phyloP scores from a whole-genome alignment of 257 asterid genomes.

The Lantana camara region DNA sequence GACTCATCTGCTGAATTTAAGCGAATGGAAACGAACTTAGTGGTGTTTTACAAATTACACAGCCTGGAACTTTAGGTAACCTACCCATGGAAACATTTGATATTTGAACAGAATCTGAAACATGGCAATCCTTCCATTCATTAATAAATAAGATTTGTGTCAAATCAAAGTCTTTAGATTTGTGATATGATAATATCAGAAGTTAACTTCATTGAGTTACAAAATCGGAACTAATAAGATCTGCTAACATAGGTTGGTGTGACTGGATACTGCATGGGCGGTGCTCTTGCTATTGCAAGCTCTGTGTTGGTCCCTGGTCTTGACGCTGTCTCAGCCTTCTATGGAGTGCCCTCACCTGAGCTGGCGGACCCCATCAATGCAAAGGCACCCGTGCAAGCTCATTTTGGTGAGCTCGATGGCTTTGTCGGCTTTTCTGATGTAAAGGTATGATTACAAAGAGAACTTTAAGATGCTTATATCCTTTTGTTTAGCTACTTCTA shows the following conservation, averaged over 20 bases:
- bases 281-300: conserved; percentile 95
- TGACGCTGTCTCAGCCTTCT: conserved; percentile 89
- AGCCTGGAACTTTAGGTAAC: not conserved
- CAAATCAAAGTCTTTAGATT: conserved; percentile 11
- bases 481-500: not conserved
- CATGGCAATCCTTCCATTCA: not conserved
- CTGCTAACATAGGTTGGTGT: conserved; percentile 67
- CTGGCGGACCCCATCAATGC: conserved; percentile 88
- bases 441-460: conserved; percentile 52
- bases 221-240: conserved; percentile 1
- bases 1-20: not conserved
- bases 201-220: too few relatives aligned
- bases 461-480: conserved; percentile 13
- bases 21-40: too few relatives aligned
- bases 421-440: conserved; percentile 84
- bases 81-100: not conserved
- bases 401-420: conserved; percentile 84
- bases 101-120: not conserved
- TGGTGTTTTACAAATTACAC: not conserved
- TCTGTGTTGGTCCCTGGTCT: conserved; percentile 80
- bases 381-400: conserved; percentile 96
- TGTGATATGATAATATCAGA: too few relatives aligned
- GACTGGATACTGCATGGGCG: conserved; percentile 99
- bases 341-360: conserved; percentile 88
- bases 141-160: not conserved